Conservation (phyloP, 257 asterid genomes). For the Marsdenia floribunda region DNA sequence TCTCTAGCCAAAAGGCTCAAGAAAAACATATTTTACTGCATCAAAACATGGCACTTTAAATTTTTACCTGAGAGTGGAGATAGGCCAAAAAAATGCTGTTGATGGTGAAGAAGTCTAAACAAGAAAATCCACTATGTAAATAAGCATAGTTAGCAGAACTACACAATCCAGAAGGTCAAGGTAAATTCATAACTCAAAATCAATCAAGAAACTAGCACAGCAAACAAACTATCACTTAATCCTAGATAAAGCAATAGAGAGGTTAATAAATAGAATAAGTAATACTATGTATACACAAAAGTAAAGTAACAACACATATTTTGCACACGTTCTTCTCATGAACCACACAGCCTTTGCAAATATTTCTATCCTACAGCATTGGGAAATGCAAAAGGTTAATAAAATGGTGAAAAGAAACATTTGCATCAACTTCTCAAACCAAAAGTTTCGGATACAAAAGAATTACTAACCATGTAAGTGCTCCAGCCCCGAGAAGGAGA, state of each 20-base stretch:
- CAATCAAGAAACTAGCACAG: neutral
- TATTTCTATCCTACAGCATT: neutral
- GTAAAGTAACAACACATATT: neutral
- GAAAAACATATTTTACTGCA: neutral
- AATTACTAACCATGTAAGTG: conserved; percentile 47
- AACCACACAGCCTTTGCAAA: conserved; percentile 1
- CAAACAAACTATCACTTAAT: neutral
- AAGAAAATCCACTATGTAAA: too few relatives aligned
- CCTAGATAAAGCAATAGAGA: neutral
- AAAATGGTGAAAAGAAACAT: conserved; percentile 3
- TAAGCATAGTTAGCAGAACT: neutral
- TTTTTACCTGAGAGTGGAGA: neutral
- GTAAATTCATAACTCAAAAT: neutral
- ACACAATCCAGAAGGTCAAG: neutral
- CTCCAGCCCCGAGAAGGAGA: conserved; percentile 61
- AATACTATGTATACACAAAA: neutral
- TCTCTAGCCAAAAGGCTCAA: neutral
- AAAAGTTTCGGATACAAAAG: neutral
- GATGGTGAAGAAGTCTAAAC: neutral
- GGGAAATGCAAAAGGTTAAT: neutral
- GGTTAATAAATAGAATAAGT: neutral
- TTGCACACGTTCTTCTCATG: neutral
- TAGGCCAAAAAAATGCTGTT: neutral
- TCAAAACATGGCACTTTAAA: neutral
- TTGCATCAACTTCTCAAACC: neutral